Conservation (phyloP, 164 flowering plant genomes). For the Umbellularia californica region DNA sequence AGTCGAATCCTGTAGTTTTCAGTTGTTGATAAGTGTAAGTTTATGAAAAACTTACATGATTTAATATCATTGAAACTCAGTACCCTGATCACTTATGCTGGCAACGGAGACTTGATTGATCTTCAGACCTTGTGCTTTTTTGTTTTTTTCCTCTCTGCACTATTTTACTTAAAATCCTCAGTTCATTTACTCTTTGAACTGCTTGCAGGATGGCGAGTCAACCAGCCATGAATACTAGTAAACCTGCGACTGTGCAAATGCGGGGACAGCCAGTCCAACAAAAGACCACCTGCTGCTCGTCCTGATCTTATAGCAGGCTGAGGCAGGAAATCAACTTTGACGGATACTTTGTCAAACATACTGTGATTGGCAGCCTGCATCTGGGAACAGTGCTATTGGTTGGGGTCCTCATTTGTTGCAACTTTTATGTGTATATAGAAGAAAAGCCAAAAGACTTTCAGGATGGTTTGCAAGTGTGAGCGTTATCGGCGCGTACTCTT, state of each 20-base stretch:
- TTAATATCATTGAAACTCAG: too few species aligned
- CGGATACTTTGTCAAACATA: neutral
- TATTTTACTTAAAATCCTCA: neutral
- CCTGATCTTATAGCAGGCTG: neutral
- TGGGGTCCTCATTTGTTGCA: neutral
- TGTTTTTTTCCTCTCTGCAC: neutral
- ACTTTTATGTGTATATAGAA: constrained; percentile 2
- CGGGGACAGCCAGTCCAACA: constrained; percentile 30
- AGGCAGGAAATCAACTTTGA: neutral
- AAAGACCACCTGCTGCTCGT: constrained; percentile 31
- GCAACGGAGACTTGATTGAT: neutral
- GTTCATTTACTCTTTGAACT: too few species aligned
- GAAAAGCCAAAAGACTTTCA: neutral
- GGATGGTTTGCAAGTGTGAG: neutral
- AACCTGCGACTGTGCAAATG: constrained; percentile 36
- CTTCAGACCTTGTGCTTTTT: neutral
- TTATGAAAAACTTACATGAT: too few species aligned
- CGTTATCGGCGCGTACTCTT: neutral
- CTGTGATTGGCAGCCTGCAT: neutral
- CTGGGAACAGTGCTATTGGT: neutral
- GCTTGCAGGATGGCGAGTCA: constrained; percentile 37
- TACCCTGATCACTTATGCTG: neutral
- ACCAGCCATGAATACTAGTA: constrained; percentile 26
- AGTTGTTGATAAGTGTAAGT: too few species aligned
- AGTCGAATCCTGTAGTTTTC: too few species aligned